Base-by-base conservation (phyloP, 148 eudicot species). In the Rhododendron williamsianum region DNA sequence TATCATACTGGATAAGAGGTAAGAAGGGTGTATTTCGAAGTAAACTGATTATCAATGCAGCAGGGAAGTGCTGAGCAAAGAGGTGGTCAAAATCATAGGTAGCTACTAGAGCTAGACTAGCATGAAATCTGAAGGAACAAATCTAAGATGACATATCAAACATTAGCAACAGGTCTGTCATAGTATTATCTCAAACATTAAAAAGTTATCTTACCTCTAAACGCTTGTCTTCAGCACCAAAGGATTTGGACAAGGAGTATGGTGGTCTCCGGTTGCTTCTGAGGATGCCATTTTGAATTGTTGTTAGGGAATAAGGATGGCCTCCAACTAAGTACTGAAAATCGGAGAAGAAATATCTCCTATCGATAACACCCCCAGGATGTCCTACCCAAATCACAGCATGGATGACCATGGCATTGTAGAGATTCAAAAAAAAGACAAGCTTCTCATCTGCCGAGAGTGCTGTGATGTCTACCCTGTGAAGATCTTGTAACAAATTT, bases 371-470 rank as follows among this genome's bases (percentile, higher is more conserved):
- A 16, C 94, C 97, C 23, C 92, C 95, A 9, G 99, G 98, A 89
- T 88, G 92, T 71, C 99, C 99, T 78, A 91, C 88, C 86, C 93
- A 91, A 82, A 96, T 93, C 6, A 93, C 89, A 38, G 94, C 99
- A 85, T 96, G 99, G 30, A 96, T 92, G 63, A 93, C 96, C 98
- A 96, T 96, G 18, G 96, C 94, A 60, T 96, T 96, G 89, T 94
- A 90, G 48, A 96, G 90, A 85, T 96, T 96, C 54, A 96, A 87
- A 84, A 96, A 96, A 90, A 96, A 96, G 10, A 93, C 93, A n/a
- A 93, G 90, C 89, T 90, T 96, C 89, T 95, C 96, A 76, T 93
- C 91, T 19, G 87, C 80, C 21, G 95, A 89, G 74, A 96, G 93
- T 27, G 88, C 80, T 33, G 18, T 33, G 43, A 95, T 85, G 88